Percentiles rank a stretch among this genome's conserved stretches.
These are phyloP conservation scores for Aspergillus pseudoglaucus DNA, from an alignment of 2,329 filamentous ascomycete species.

Conservation along the genomic window DNA sequence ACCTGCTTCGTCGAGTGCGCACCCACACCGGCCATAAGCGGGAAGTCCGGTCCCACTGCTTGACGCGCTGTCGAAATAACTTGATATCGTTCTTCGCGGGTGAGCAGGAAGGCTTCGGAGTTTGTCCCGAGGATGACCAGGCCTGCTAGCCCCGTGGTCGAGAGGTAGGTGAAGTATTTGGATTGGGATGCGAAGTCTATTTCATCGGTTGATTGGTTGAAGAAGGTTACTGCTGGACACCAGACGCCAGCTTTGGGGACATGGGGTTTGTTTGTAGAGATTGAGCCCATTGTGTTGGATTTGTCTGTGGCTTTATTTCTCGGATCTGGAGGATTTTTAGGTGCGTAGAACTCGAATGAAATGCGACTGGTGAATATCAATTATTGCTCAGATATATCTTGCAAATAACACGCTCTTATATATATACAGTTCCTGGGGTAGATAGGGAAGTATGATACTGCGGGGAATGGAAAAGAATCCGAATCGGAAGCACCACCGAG, in stretches of 20 bases:
- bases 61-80: slow-evolving; percentile 52
- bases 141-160: slow-evolving; percentile 45
- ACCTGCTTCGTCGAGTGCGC: slow-evolving; percentile 61
- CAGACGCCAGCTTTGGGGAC: slow-evolving; percentile 36
- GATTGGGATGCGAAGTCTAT: slow-evolving; percentile 44
- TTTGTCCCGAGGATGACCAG: slow-evolving; percentile 52
- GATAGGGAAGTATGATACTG: not conserved
- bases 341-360: not conserved
- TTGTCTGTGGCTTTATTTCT: not conserved
- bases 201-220: slow-evolving; percentile 45
- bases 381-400: not conserved
- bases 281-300: slow-evolving; percentile 3
- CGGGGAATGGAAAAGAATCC: slow-evolving; percentile 8
- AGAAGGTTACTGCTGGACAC: slow-evolving; percentile 51
- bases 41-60: slow-evolving; percentile 48
- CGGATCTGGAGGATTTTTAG: not conserved
- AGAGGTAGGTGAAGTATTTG: slow-evolving; percentile 49
- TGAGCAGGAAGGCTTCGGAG: slow-evolving; percentile 52
- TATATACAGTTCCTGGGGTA: too few species aligned
- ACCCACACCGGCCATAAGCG: slow-evolving; percentile 58
- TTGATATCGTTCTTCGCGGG: slow-evolving; percentile 52
- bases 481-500: not conserved
- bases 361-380: not conserved
- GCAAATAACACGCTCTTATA: not conserved
- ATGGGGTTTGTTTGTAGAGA: slow-evolving; percentile 2